Base-by-base conservation (phyloP, 306 rosid species). In the Cicer cuneatum region DNA sequence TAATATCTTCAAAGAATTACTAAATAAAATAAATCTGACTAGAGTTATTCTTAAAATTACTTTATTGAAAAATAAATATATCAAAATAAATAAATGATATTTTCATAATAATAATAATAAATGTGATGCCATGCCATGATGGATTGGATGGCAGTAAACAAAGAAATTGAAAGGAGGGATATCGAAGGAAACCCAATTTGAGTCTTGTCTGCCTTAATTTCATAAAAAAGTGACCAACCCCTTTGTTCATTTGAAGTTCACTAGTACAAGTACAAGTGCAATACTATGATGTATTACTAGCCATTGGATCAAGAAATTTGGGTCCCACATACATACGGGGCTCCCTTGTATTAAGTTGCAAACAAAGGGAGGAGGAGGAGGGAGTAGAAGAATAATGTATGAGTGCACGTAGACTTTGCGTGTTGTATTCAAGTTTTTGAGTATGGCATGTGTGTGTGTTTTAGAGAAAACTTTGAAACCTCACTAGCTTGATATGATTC, bases 391-490 rank as follows among this genome's bases (percentile, higher is more conserved):
- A 86, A 87, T 84, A 89, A 86, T 84, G 89, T 61, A 89, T 61
- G 93, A 85, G 88, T 85, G 87, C 83, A 90, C 87, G 85, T 85
- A 84, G 93, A 89, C 82, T 86, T 89, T 91, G 97, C 95, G 97
- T 91, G 96, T 91, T 83, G 87, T 56, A 24, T 48, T 43, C 82
- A 86, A 83, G 86, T 73, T 86, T 87, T 85, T 87, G 87, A 91
- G 87, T 89, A 79, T 73, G 77, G 77, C 80, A 71, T 71, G 70
- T 69, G 78, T 79, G 64, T 63, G 80, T 63, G 77, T 84, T 74
- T 74, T 66, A 70, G 82, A 69, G 81, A 80, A 79, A 76, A 76
- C 69, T 69, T 61, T 70, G 75, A 80, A 75, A 67, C 54, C 74
- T 82, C 69, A 79, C 71, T 79, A 81, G 82, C 60, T 85, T 85